Conservation (phyloP, 305 asterid genomes). For the Fraxinus paxiana region DNA sequence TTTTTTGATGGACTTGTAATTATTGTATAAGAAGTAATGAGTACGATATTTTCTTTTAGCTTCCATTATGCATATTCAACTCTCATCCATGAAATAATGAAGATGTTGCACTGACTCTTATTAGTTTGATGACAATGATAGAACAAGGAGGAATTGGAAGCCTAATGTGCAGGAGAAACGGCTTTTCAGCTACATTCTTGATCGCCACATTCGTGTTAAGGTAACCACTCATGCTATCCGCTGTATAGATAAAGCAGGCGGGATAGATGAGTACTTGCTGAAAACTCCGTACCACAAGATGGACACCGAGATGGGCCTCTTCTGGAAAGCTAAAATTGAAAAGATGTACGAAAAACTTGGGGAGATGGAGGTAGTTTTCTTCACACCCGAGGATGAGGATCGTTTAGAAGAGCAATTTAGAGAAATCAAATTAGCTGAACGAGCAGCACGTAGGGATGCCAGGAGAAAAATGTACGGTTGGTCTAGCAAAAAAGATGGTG, state of each 20-base stretch:
- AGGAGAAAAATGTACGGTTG: slow-evolving; percentile 66
- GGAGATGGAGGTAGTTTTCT: slow-evolving; percentile 81
- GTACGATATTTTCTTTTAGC: background rate
- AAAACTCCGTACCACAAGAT: slow-evolving; percentile 90
- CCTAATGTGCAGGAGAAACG: slow-evolving; percentile 89
- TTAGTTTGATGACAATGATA: slow-evolving; percentile 31
- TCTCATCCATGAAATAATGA: background rate
- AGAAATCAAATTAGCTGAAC: slow-evolving; percentile 53
- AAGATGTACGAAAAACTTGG: slow-evolving; percentile 91
- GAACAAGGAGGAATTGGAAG: slow-evolving; percentile 84
- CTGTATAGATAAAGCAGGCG: slow-evolving; percentile 98
- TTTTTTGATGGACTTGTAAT: background rate
- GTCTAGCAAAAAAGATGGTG: slow-evolving; percentile 49
- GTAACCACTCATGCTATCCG: slow-evolving; percentile 91
- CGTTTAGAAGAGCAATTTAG: slow-evolving; percentile 55
- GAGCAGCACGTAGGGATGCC: slow-evolving; percentile 60
- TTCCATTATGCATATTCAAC: slow-evolving; percentile 2
- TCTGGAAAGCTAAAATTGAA: slow-evolving; percentile 84
- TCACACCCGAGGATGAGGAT: slow-evolving; percentile 74
- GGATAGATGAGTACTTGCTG: slow-evolving; percentile 86
- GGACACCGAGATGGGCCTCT: slow-evolving; percentile 85
- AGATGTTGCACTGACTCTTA: slow-evolving; percentile 20
- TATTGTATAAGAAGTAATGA: background rate
- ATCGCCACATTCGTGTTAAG: slow-evolving; percentile 76
- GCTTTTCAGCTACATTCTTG: slow-evolving; percentile 85